Conservation (phyloP, 78 protist genomes). For the Dictyostelium firmibasis region DNA sequence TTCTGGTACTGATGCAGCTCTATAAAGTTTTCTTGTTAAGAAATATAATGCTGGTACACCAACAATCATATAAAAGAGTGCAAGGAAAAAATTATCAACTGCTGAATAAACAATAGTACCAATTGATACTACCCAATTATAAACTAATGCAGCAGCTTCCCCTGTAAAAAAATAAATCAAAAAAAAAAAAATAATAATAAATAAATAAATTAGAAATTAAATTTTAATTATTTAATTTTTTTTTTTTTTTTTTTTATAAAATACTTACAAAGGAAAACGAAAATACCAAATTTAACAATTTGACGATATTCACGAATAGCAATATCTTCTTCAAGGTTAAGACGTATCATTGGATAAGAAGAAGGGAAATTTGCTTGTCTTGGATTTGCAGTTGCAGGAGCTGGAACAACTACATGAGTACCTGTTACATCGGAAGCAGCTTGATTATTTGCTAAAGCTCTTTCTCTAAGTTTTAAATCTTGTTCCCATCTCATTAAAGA, state of each 20-base stretch:
- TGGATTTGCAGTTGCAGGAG: neutral
- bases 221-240: neutral
- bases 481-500: conserved; percentile 35
- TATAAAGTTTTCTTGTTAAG: conserved; percentile 32
- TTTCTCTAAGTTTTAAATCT: conserved; percentile 23
- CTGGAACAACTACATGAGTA: neutral
- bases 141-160: neutral
- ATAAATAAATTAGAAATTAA: too few species aligned
- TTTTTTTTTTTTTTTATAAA: neutral
- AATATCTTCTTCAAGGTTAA: conserved; percentile 24
- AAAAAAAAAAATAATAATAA: neutral
- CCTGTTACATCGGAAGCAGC: neutral
- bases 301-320: neutral
- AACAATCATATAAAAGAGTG: conserved; percentile 42
- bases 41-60: conserved; percentile 49
- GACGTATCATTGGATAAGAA: conserved; percentile 17
- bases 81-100: conserved; percentile 40
- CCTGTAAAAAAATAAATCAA: neutral
- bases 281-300: conserved; percentile 5
- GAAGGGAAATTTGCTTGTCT: conserved; percentile 37
- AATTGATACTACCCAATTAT: conserved; percentile 19
- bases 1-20: conserved; percentile 5
- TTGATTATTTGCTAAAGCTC: neutral
- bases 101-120: conserved; percentile 8
- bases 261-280: neutral